phyloP scores from a whole-genome alignment of 345 rosid species.

The Reutealis trisperma region DNA sequence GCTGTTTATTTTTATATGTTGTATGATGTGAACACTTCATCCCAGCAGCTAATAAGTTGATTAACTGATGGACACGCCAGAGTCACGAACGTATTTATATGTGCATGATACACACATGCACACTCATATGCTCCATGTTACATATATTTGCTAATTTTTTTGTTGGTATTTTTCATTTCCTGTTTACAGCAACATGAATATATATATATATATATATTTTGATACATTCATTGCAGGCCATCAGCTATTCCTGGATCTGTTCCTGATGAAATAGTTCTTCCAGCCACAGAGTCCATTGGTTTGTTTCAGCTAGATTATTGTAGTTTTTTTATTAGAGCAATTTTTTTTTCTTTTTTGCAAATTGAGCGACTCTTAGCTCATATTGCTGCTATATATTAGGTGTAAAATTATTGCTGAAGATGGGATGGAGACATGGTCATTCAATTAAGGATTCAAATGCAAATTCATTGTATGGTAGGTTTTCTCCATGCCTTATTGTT shows the following conservation, averaged over 20 bases:
- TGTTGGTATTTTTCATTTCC: neutral
- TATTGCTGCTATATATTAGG: constrained; percentile 48
- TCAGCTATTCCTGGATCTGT: constrained; percentile 94
- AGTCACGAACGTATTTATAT: neutral
- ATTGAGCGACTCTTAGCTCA: constrained; percentile 14
- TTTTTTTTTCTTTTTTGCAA: constrained; percentile 6
- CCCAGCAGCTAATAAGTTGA: neutral
- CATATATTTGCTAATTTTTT: constrained; percentile 2
- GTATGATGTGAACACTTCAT: neutral
- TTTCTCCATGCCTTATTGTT: constrained; percentile 8
- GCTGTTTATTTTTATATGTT: neutral
- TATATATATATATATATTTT: no score
- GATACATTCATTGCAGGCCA: constrained; percentile 55
- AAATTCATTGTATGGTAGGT: constrained; percentile 54
- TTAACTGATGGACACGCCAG: no score
- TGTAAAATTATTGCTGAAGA: constrained; percentile 76
- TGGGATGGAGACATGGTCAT: constrained; percentile 96
- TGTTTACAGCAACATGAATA: neutral
- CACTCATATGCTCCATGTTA: neutral
- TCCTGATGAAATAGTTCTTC: constrained; percentile 84
- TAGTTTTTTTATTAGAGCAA: constrained; percentile 1
- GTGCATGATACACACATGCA: neutral
- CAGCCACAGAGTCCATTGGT: constrained; percentile 93
- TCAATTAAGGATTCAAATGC: constrained; percentile 72
- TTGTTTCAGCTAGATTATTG: constrained; percentile 31